Conservation (phyloP, 192 early-diverging fungal species). For the Backusella circina region DNA sequence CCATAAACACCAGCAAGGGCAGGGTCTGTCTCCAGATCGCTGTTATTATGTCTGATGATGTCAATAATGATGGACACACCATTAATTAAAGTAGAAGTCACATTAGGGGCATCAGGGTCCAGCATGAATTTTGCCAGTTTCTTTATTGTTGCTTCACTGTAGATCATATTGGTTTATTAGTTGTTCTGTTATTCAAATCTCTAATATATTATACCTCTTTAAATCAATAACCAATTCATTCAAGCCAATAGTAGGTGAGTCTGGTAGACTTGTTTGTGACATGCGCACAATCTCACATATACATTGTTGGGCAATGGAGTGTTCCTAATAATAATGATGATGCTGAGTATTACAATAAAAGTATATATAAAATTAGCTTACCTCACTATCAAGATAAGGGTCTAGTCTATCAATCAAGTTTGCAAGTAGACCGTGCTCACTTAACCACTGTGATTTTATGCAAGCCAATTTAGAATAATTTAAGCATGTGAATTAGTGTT, state of each 20-base stretch:
- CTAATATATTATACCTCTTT: slow-evolving; percentile 22
- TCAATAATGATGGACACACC: slow-evolving; percentile 97
- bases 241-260: slow-evolving; percentile 32
- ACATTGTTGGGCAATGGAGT: slow-evolving; percentile 39
- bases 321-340: slow-evolving; percentile 19
- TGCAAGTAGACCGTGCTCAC: slow-evolving; percentile 72
- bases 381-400: slow-evolving; percentile 77
- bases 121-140: slow-evolving; percentile 90
- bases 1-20: slow-evolving; percentile 19
- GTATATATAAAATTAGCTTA: slow-evolving; percentile 19
- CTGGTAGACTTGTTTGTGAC: slow-evolving; percentile 35
- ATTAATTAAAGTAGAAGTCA: slow-evolving; percentile 87
- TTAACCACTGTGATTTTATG: slow-evolving; percentile 71
- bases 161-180: neutral
- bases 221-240: slow-evolving; percentile 34
- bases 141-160: slow-evolving; percentile 71
- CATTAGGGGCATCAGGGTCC: slow-evolving; percentile 64
- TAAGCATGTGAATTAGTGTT: neutral
- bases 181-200: neutral
- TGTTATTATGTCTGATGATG: slow-evolving; percentile 93
- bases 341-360: neutral
- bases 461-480: slow-evolving; percentile 4
- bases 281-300: slow-evolving; percentile 39
- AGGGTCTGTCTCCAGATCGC: slow-evolving; percentile 29
- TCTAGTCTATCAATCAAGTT: slow-evolving; percentile 77